phyloP scores from a whole-genome alignment of 129 eudicot species.

The Centrapalus pauciflorus region DNA sequence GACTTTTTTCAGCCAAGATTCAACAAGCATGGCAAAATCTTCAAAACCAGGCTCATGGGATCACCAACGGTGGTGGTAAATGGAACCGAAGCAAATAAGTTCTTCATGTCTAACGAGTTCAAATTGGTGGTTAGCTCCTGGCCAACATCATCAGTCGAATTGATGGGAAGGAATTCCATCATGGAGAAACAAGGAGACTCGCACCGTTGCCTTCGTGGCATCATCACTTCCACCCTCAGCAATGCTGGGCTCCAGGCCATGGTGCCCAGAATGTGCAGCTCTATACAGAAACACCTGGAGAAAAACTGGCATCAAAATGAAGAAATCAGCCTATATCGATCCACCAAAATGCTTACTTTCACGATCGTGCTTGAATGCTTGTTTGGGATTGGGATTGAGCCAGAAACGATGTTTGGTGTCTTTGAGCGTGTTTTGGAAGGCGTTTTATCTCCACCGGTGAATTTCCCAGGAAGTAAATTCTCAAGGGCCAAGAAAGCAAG shows the following conservation, averaged over 20 bases:
- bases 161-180: conserved; percentile 67
- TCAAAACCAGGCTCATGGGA: conserved; percentile 81
- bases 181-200: conserved; percentile 89
- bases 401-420: conserved; percentile 35
- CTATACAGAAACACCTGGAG: conserved; percentile 38
- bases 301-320: conserved; percentile 36
- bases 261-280: conserved; percentile 53
- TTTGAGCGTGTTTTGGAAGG: conserved; percentile 80
- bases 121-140: conserved; percentile 77
- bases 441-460: conserved; percentile 48
- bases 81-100: conserved; percentile 66
- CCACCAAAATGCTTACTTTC: conserved; percentile 54
- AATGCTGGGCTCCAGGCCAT: conserved; percentile 37
- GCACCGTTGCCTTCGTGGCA: conserved; percentile 55
- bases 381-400: conserved; percentile 48
- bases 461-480: conserved; percentile 63
- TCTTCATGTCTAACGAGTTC: conserved; percentile 78
- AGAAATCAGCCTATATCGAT: conserved; percentile 38
- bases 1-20: conserved; percentile 60
- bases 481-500: conserved; percentile 66
- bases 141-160: conserved; percentile 75
- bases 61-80: conserved; percentile 64
- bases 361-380: conserved; percentile 66
- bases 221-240: conserved; percentile 49
- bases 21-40: conserved; percentile 49